Evolutionary conservation across 2,329 filamentous ascomycete genomes (phyloP).

Genomic region (Aspergillus awamori): DNA sequence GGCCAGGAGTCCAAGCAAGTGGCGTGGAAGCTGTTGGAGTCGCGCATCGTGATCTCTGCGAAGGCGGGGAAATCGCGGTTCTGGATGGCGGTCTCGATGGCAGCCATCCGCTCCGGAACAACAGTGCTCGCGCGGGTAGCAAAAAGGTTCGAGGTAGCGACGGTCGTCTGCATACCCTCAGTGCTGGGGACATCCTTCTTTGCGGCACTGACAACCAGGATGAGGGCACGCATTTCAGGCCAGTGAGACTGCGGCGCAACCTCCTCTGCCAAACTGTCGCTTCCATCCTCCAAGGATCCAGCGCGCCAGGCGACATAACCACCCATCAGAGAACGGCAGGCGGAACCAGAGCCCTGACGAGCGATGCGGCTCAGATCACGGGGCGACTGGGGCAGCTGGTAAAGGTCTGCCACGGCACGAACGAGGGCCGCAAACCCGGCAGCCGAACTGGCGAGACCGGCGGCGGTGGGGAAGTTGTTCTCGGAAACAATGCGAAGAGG

Average conservation of each 20-base stretch:
- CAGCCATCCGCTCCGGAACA: constrained; percentile 79
- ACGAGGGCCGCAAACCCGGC: constrained; percentile 70
- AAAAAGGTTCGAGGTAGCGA: constrained; percentile 88
- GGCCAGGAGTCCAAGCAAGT: constrained; percentile 93
- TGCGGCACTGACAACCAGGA: constrained; percentile 87
- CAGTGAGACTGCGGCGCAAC: constrained; percentile 88
- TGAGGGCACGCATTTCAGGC: constrained; percentile 90
- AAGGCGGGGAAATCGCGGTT: constrained; percentile 82
- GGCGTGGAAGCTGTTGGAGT: constrained; percentile 96
- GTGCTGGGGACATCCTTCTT: constrained; percentile 96
- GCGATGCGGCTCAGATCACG: constrained; percentile 86
- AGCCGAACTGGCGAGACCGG: constrained; percentile 72
- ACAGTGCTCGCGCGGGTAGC: constrained; percentile 71
- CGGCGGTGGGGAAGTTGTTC: constrained; percentile 99
- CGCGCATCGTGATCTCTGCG: constrained; percentile 89
- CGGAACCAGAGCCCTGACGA: constrained; percentile 90
- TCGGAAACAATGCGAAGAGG: constrained; percentile 86
- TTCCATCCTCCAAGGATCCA: constrained; percentile 74
- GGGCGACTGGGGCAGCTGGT: constrained; percentile 77
- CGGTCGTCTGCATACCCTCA: constrained; percentile 95
- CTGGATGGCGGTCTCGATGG: constrained; percentile 81
- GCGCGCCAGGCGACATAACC: constrained; percentile 95
- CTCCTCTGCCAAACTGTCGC: constrained; percentile 83
- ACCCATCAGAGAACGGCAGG: constrained; percentile 89
- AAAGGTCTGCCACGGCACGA: constrained; percentile 84